Evolutionary conservation across 371 early-diverging fungal genomes (phyloP).

Genomic region (Mucor indicus): DNA sequence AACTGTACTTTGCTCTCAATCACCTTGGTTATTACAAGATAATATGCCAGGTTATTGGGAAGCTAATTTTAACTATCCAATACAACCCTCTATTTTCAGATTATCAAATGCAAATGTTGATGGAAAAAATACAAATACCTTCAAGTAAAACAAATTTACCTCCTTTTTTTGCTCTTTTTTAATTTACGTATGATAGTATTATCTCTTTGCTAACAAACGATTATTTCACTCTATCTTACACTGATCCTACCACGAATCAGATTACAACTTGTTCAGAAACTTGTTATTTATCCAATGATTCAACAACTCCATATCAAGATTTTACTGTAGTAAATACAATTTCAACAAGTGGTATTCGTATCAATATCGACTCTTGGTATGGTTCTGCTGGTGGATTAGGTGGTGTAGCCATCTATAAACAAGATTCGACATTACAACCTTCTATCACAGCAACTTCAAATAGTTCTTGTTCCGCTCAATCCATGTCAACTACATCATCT

Average conservation of each 20-base stretch:
- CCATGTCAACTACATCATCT: slow-evolving; percentile 4
- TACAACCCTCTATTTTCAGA: slow-evolving; percentile 66
- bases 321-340: slow-evolving; percentile 49
- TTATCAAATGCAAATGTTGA: slow-evolving; percentile 53
- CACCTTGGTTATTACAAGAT: slow-evolving; percentile 65
- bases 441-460: slow-evolving; percentile 20
- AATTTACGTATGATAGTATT: slow-evolving; percentile 20
- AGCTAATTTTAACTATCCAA: slow-evolving; percentile 51
- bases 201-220: slow-evolving; percentile 42
- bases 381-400: slow-evolving; percentile 75
- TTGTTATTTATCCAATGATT: slow-evolving; percentile 56
- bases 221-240: slow-evolving; percentile 57
- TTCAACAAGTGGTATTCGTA: slow-evolving; percentile 46
- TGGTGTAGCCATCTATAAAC: slow-evolving; percentile 63
- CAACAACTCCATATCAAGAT: slow-evolving; percentile 54
- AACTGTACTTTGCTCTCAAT: slow-evolving; percentile 29
- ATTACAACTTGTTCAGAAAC: slow-evolving; percentile 51
- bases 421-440: slow-evolving; percentile 52
- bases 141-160: slow-evolving; percentile 29
- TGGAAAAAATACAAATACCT: slow-evolving; percentile 60
- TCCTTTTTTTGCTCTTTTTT: neutral
- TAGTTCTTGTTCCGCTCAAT: neutral
- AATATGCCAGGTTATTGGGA: slow-evolving; percentile 73
- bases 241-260: slow-evolving; percentile 53
- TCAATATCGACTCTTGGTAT: slow-evolving; percentile 70